Evolutionary conservation across 805 yeast species (phyloP).

Genomic region (Clavispora fructus): DNA sequence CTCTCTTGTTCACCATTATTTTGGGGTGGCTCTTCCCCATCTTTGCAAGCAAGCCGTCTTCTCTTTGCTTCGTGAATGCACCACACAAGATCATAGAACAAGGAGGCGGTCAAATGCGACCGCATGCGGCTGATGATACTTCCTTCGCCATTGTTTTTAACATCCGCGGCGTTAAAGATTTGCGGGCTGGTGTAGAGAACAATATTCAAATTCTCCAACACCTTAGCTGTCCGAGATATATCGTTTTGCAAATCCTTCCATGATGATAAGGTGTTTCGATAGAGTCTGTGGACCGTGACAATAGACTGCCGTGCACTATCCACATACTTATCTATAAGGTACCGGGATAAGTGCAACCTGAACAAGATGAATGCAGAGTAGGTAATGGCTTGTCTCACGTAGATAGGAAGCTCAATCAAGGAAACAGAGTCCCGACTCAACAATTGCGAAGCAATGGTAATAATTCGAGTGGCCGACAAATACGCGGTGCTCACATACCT

Average conservation of each 20-base stretch:
- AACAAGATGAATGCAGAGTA: slow-evolving; percentile 75
- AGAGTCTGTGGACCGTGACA: slow-evolving; percentile 85
- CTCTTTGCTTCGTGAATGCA: slow-evolving; percentile 92
- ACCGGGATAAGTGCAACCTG: slow-evolving; percentile 74
- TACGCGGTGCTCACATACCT: slow-evolving; percentile 80
- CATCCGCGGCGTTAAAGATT: slow-evolving; percentile 42
- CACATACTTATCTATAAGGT: slow-evolving; percentile 64
- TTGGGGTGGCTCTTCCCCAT: slow-evolving; percentile 9
- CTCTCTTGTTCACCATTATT: slow-evolving; percentile 2
- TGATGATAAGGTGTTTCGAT: slow-evolving; percentile 81
- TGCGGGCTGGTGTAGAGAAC: slow-evolving; percentile 86
- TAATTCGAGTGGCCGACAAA: slow-evolving; percentile 71
- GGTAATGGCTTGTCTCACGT: slow-evolving; percentile 80
- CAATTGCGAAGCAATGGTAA: slow-evolving; percentile 70
- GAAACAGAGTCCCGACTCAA: slow-evolving; percentile 52
- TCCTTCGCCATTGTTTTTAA: slow-evolving; percentile 52
- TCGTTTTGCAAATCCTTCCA: slow-evolving; percentile 92
- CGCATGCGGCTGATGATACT: slow-evolving; percentile 79
- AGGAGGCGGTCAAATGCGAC: slow-evolving; percentile 84
- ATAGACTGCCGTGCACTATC: slow-evolving; percentile 90
- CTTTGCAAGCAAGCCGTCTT: slow-evolving; percentile 40
- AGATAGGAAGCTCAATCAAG: slow-evolving; percentile 79
- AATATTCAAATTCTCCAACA: slow-evolving; percentile 80
- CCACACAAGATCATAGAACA: slow-evolving; percentile 90
- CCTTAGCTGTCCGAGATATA: slow-evolving; percentile 85